Conservation (phyloP, 1,284 basidiomycete genomes). For the Ceratobasidium sp. region DNA sequence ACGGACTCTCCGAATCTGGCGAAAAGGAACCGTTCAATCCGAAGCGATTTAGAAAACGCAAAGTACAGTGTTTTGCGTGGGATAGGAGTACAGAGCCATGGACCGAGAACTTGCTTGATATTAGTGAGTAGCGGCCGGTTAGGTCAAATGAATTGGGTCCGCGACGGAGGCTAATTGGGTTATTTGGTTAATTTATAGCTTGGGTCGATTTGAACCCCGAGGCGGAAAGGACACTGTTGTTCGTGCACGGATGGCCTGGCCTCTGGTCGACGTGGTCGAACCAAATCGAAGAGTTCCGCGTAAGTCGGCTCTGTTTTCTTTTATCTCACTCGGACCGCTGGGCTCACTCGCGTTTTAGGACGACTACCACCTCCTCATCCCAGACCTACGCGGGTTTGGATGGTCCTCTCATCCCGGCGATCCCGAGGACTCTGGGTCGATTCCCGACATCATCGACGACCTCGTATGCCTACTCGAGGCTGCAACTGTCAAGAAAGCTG, state of each 20-base stretch:
- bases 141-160: neutral
- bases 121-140: slow-evolving; percentile 9
- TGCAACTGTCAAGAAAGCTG: slow-evolving; percentile 63
- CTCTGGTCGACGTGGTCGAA: slow-evolving; percentile 78
- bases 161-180: neutral
- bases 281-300: slow-evolving; percentile 75
- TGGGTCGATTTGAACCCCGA: slow-evolving; percentile 73
- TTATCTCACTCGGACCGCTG: slow-evolving; percentile 11
- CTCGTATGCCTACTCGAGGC: slow-evolving; percentile 70
- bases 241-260: slow-evolving; percentile 82
- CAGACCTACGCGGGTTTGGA: slow-evolving; percentile 76
- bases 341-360: slow-evolving; percentile 56
- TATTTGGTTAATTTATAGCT: too few relatives aligned
- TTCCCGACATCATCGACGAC: slow-evolving; percentile 72
- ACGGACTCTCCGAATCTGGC: slow-evolving; percentile 30
- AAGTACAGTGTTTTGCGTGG: slow-evolving; percentile 40
- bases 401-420: slow-evolving; percentile 74
- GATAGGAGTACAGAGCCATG: slow-evolving; percentile 37
- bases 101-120: slow-evolving; percentile 40
- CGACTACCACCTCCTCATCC: slow-evolving; percentile 71
- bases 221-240: slow-evolving; percentile 66
- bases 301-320: slow-evolving; percentile 49
- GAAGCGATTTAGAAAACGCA: slow-evolving; percentile 30
- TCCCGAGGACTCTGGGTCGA: slow-evolving; percentile 66
- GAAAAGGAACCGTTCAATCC: slow-evolving; percentile 44